Percentiles rank a stretch among this genome's conserved stretches.
Evolutionary conservation across 495 filamentous ascomycete genomes (phyloP).

Genomic region (Alectoria sarmentosa): DNA sequence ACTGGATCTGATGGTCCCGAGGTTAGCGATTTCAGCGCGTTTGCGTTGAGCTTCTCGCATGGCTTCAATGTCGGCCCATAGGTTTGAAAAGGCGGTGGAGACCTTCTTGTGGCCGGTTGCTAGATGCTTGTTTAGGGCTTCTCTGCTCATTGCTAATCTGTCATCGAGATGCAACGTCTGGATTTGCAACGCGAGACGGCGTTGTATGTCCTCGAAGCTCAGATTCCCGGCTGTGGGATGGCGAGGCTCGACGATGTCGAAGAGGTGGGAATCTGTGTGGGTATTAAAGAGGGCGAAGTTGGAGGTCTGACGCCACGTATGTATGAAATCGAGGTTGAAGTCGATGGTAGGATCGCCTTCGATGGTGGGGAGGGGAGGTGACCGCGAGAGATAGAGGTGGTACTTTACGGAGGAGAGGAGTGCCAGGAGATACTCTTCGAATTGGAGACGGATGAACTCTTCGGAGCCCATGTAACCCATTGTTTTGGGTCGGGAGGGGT

Average conservation of each 20-base stretch:
- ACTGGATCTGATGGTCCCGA: constrained; percentile 33
- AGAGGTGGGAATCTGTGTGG: constrained; percentile 77
- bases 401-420: constrained; percentile 86
- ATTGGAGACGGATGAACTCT: constrained; percentile 95
- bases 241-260: constrained; percentile 85
- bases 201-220: constrained; percentile 89
- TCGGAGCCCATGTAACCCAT: constrained; percentile 95
- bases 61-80: constrained; percentile 83
- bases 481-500: constrained; percentile 82
- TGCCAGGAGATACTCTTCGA: constrained; percentile 93
- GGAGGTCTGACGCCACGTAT: constrained; percentile 76
- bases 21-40: constrained; percentile 47
- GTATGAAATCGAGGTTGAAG: constrained; percentile 68
- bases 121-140: constrained; percentile 71
- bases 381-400: constrained; percentile 58
- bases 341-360: constrained; percentile 84
- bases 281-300: constrained; percentile 80
- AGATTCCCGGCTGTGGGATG: constrained; percentile 94
- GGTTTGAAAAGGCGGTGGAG: constrained; percentile 70
- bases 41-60: constrained; percentile 74
- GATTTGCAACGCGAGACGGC: constrained; percentile 80
- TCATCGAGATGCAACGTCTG: constrained; percentile 86
- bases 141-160: constrained; percentile 64
- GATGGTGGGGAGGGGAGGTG: constrained; percentile 31
- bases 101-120: constrained; percentile 81